Conservation (phyloP, 345 rosid species). For the Citrus trifoliata region DNA sequence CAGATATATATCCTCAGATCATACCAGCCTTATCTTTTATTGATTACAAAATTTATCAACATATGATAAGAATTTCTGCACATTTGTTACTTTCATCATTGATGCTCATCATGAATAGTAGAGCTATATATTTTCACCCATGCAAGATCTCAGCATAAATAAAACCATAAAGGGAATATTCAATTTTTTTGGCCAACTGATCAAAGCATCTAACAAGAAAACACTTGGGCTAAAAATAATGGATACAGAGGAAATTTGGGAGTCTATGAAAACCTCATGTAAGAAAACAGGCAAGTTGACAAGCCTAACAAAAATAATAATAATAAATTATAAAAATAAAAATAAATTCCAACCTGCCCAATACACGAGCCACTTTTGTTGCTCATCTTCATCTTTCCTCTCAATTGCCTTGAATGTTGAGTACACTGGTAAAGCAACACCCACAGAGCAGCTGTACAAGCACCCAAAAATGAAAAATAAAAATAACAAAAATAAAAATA, state of each 20-base stretch:
- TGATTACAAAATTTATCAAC: not conserved
- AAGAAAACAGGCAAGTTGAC: not conserved
- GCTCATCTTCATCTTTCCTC: slow-evolving; percentile 26
- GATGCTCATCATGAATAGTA: not conserved
- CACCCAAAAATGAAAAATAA: not conserved
- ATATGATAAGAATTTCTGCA: too few species aligned
- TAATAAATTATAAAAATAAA: too few species aligned
- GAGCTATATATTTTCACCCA: too few species aligned
- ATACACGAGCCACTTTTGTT: slow-evolving; percentile 38
- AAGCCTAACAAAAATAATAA: not conserved
- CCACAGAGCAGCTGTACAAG: slow-evolving; percentile 41
- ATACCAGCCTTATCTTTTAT: not conserved
- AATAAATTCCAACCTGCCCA: slow-evolving; percentile 31
- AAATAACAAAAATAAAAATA: too few species aligned
- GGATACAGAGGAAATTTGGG: not conserved
- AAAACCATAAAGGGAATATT: not conserved
- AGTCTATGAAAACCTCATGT: not conserved
- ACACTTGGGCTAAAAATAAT: not conserved
- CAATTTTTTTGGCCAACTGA: not conserved
- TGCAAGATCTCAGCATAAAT: too few species aligned
- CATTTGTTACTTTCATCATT: too few species aligned
- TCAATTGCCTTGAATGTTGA: slow-evolving; percentile 51
- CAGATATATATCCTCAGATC: not conserved
- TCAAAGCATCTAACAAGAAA: not conserved
- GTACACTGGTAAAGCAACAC: slow-evolving; percentile 40